Evolutionary conservation across 345 rosid genomes (phyloP).

Genomic region (Nephelium lappaceum): DNA sequence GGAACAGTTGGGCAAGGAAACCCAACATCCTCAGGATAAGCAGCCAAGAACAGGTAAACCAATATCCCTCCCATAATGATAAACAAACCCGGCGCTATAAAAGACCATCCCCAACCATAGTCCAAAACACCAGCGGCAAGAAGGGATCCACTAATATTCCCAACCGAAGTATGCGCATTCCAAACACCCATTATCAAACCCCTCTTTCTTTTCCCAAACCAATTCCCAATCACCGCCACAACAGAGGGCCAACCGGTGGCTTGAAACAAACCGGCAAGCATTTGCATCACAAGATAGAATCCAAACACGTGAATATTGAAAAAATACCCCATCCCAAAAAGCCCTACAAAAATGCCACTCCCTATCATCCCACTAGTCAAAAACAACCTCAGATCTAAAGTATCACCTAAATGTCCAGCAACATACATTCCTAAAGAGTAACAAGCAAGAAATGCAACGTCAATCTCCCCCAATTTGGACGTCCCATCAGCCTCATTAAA

Average conservation of each 20-base stretch:
- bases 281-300: constrained; percentile 74
- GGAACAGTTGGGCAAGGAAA: constrained; percentile 48
- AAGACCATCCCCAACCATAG: constrained; percentile 97
- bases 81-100: constrained; percentile 75
- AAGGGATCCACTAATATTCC: constrained; percentile 87
- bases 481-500: constrained; percentile 72
- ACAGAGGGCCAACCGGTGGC: constrained; percentile 98
- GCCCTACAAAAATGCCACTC: constrained; percentile 82
- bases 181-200: constrained; percentile 98
- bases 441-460: constrained; percentile 87
- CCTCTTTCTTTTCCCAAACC: constrained; percentile 91
- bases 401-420: constrained; percentile 93
- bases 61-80: constrained; percentile 69
- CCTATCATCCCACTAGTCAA: constrained; percentile 86
- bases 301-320: constrained; percentile 73
- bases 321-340: constrained; percentile 93
- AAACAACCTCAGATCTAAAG: constrained; percentile 83
- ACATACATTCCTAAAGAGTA: constrained; percentile 85
- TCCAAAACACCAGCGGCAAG: constrained; percentile 90
- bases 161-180: constrained; percentile 96
- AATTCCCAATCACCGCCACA: constrained; percentile 94
- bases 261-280: constrained; percentile 90
- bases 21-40: constrained; percentile 94
- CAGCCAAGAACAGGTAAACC: constrained; percentile 79
- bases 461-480: constrained; percentile 86